Evolutionary conservation across 2,329 filamentous ascomycete genomes (phyloP).

Genomic region (Fusarium sterilihyphosum): DNA sequence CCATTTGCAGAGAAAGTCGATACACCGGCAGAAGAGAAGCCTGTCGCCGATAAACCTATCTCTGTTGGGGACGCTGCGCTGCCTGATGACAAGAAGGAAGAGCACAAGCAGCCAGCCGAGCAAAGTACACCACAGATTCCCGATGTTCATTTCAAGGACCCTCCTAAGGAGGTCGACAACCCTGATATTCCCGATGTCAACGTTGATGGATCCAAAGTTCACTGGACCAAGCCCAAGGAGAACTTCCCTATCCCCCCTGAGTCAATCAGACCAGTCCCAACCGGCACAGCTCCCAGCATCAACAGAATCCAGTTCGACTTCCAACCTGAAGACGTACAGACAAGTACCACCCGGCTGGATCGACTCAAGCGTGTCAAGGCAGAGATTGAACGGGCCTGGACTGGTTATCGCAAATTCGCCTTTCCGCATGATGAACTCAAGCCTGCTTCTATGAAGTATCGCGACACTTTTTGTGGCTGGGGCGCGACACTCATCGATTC

Average conservation of each 20-base stretch:
- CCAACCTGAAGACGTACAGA: slow-evolving; percentile 68
- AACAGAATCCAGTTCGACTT: slow-evolving; percentile 83
- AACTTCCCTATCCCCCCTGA: slow-evolving; percentile 79
- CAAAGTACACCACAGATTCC: slow-evolving; percentile 29
- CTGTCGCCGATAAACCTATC: slow-evolving; percentile 5
- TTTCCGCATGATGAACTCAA: slow-evolving; percentile 88
- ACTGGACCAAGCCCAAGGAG: slow-evolving; percentile 80
- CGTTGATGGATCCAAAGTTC: slow-evolving; percentile 52
- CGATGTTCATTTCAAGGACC: slow-evolving; percentile 43
- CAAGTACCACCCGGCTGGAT: slow-evolving; percentile 69
- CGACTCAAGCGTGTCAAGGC: slow-evolving; percentile 75
- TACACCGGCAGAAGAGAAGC: slow-evolving; percentile 10
- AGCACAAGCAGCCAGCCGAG: slow-evolving; percentile 8
- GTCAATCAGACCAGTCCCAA: slow-evolving; percentile 80
- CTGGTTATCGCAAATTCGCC: slow-evolving; percentile 80
- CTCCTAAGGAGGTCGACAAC: slow-evolving; percentile 36
- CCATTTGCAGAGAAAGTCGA: slow-evolving; percentile 3
- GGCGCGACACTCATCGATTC: slow-evolving; percentile 86
- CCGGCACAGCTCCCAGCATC: slow-evolving; percentile 73
- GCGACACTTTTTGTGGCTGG: slow-evolving; percentile 92
- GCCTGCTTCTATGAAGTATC: slow-evolving; percentile 73
- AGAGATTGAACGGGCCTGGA: slow-evolving; percentile 83
- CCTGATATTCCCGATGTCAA: slow-evolving; percentile 24
- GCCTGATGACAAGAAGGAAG: neutral
- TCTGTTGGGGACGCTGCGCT: slow-evolving; percentile 6